Evolutionary conservation across 352 stramenopile genomes (phyloP).

Genomic region (Globisporangium sylvaticum): DNA sequence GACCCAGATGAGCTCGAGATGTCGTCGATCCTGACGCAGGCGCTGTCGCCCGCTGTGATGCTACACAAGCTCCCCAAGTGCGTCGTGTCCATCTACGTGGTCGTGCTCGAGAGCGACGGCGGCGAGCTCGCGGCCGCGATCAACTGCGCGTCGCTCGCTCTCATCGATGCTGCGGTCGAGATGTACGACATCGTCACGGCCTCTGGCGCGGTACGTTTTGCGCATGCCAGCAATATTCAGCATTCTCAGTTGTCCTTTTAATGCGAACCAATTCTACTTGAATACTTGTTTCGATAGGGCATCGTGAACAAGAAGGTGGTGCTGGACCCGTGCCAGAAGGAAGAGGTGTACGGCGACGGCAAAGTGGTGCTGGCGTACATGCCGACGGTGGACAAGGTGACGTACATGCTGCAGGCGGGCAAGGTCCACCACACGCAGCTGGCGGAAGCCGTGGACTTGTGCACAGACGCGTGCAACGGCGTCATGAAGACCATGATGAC

Average conservation of each 20-base stretch:
- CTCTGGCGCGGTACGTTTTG: constrained; percentile 40
- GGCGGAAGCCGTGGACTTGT: constrained; percentile 85
- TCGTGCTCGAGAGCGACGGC: constrained; percentile 85
- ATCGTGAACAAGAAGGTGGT: constrained; percentile 54
- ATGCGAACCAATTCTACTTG: no score
- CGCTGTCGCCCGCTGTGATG: constrained; percentile 78
- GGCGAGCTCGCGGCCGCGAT: constrained; percentile 79
- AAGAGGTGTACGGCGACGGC: constrained; percentile 57
- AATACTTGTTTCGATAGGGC: constrained; percentile 20
- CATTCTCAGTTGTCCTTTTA: no score
- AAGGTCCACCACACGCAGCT: constrained; percentile 71
- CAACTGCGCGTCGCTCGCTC: constrained; percentile 83
- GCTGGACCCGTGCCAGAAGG: constrained; percentile 65
- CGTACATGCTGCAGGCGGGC: constrained; percentile 86
- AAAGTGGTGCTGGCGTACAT: constrained; percentile 83
- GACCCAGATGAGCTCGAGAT: constrained; percentile 80
- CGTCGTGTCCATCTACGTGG: constrained; percentile 85
- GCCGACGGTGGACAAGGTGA: constrained; percentile 75
- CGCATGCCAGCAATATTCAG: no score
- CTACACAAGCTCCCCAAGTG: constrained; percentile 88
- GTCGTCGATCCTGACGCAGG: constrained; percentile 69
- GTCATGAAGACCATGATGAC: constrained; percentile 53
- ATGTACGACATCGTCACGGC: constrained; percentile 90
- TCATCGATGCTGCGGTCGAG: constrained; percentile 88
- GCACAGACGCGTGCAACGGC: constrained; percentile 73